Evolutionary conservation across 2,329 filamentous ascomycete species (phyloP).

Genomic region (Sclerotinia borealis): DNA sequence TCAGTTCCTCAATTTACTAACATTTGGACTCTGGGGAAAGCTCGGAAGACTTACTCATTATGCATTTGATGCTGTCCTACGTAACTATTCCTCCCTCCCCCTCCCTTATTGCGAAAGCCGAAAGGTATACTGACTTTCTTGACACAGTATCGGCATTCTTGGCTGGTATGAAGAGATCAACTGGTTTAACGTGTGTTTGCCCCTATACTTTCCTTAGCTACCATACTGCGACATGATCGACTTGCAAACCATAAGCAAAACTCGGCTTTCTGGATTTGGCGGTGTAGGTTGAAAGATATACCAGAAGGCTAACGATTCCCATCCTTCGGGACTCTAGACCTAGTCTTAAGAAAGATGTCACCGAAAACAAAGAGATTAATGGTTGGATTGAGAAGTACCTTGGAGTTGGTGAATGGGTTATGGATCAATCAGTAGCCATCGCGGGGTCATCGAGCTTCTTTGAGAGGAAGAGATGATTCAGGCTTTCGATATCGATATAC

Average conservation of each 20-base stretch:
- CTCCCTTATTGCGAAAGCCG: not conserved
- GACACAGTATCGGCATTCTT: conserved; percentile 83
- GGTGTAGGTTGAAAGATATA: not conserved
- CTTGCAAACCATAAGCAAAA: not conserved
- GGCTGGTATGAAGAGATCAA: conserved; percentile 94
- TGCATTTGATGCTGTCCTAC: conserved; percentile 89
- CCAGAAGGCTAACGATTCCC: conserved; percentile 40
- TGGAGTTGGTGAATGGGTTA: conserved; percentile 92
- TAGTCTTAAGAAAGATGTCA: conserved; percentile 84
- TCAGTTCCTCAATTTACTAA: conserved; percentile 61
- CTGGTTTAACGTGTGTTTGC: conserved; percentile 84
- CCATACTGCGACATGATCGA: not conserved
- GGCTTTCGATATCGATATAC: not conserved
- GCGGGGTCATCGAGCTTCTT: conserved; percentile 86
- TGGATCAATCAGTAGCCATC: conserved; percentile 93
- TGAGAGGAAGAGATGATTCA: conserved; percentile 67
- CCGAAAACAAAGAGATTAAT: conserved; percentile 75
- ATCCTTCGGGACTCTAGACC: conserved; percentile 45
- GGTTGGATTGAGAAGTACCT: conserved; percentile 93
- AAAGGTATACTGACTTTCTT: conserved; percentile 10
- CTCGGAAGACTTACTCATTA: conserved; percentile 90
- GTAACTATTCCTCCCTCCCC: conserved; percentile 43
- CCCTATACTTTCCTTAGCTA: not conserved
- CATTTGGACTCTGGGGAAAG: conserved; percentile 67
- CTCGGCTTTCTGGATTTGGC: not conserved